These are phyloP conservation scores for Vigna mungo DNA, from an alignment of 306 rosid species.

Conservation along the genomic window DNA sequence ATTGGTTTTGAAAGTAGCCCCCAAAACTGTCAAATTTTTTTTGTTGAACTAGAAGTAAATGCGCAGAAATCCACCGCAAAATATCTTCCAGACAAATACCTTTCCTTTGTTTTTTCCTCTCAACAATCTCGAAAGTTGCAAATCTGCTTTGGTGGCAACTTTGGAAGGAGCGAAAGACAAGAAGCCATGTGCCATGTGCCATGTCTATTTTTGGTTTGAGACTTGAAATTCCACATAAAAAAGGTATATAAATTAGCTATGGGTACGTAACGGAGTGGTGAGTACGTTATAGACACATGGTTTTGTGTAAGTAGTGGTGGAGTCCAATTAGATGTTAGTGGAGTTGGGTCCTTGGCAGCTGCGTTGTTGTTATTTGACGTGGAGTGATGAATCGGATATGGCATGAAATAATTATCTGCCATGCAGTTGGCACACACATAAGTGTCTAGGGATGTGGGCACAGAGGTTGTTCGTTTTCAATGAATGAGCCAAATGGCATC, in stretches of 20 bases:
- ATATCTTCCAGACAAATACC: not conserved
- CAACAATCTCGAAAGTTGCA: not conserved
- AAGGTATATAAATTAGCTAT: no score
- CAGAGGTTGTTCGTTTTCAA: constrained; percentile 34
- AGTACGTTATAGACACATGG: constrained; percentile 1
- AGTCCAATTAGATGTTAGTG: constrained; percentile 14
- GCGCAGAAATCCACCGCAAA: not conserved
- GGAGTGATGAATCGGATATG: constrained; percentile 43
- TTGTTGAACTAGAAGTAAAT: not conserved
- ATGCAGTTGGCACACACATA: constrained; percentile 23
- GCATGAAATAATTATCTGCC: constrained; percentile 23
- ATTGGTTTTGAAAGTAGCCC: not conserved
- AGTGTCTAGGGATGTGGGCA: not conserved
- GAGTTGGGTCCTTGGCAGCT: not conserved
- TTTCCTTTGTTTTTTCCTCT: not conserved
- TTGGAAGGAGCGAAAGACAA: not conserved
- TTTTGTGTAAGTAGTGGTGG: not conserved
- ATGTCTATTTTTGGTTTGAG: not conserved
- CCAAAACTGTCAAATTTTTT: not conserved
- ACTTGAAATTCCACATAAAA: not conserved
- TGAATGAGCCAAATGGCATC: constrained; percentile 19
- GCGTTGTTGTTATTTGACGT: constrained; percentile 12
- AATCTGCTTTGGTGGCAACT: not conserved
- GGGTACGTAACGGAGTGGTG: not conserved
- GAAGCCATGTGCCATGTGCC: constrained; percentile 10